A percentile compares a stretch with the other conserved stretches of the same genome.
Evolutionary conservation across 208 protist species (phyloP).

Genomic region (Balamuthia mandrillaris): DNA sequence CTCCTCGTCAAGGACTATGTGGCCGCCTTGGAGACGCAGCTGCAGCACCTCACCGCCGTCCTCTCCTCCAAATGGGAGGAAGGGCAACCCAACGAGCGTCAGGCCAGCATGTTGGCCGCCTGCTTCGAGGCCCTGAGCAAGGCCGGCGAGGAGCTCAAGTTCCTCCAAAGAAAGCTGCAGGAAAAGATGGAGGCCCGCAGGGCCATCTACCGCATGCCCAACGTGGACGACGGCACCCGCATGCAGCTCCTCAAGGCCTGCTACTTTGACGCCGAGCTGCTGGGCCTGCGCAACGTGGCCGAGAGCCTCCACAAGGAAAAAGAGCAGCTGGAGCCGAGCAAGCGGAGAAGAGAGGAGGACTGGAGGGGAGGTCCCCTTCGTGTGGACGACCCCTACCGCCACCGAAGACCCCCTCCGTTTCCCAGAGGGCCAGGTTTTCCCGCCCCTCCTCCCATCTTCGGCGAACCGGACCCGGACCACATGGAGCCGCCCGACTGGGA

Average conservation of each 20-base stretch:
- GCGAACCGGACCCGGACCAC: not conserved
- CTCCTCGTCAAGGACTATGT: not conserved
- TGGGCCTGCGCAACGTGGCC: not conserved
- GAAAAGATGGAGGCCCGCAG: not conserved
- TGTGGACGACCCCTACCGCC: too few relatives aligned
- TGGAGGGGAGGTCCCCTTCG: too few relatives aligned
- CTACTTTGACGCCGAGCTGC: not conserved
- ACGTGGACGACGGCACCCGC: not conserved
- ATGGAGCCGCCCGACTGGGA: not conserved
- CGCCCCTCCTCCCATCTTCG: not conserved
- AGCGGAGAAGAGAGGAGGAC: too few relatives aligned
- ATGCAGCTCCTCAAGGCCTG: constrained; percentile 3
- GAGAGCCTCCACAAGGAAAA: not conserved
- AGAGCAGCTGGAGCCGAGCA: not conserved
- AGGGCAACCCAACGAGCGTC: not conserved
- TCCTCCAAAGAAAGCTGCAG: not conserved
- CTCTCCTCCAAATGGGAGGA: not conserved
- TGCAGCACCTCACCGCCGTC: not conserved
- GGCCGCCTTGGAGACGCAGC: not conserved
- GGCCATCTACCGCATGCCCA: not conserved
- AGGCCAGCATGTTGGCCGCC: not conserved
- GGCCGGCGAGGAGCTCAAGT: not conserved
- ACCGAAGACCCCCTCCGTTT: too few relatives aligned
- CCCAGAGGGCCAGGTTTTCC: too few relatives aligned
- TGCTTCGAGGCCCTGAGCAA: not conserved